Evolutionary conservation across 1,284 basidiomycete genomes (phyloP), one percentile per base, ranked within the genome.

Genomic region (Pseudozyma hubeiensis): DNA sequence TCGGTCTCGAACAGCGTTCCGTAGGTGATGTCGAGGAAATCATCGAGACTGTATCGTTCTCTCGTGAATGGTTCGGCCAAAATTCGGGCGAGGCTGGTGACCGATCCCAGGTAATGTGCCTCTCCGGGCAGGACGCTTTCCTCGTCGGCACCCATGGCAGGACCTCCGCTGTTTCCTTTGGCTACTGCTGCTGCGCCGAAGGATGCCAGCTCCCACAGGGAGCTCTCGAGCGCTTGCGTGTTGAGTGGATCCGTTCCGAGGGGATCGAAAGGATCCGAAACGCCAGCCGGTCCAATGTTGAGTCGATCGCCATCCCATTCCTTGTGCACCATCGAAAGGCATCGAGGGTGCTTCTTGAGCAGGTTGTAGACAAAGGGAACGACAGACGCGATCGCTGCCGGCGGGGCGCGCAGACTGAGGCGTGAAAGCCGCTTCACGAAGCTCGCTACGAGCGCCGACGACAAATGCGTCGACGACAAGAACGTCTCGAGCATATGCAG

Each of bases 21-120:
- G 81, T 97, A 99, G 0, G 93, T 93, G 84, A 98, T 94, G 85
- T 99, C 97, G 80, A 98, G 85, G 84, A 99, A 99, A 84, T 99
- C 97, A 78, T 99, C 97, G 88, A 97, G 89, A 31, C 89, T 87
- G 85, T 95, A 98, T 31, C 88, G 88, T 11, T 91, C 92, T 81
- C 95, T 95, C 8, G 93, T 97, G 85, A 99, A 98, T 1, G 92
- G 91, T 82, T 97, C 94, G 11, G 89, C 88, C 70, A 98, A 92
- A 56, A 99, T 91, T 77, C 91, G 90, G 16, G 90, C 90, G 54
- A 99, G 85, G 0, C 93, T 93, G 9, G 92, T 90, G 9, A 97
- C 91, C 0, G 90, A 89, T 1, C 92, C 87, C 60, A 96, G 90
- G 82, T 97, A 98, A 85, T 99, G 96, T 16, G 88, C 85, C 74